Base-by-base conservation (phyloP, 805 yeast genomes). In the Candida golubevii region DNA sequence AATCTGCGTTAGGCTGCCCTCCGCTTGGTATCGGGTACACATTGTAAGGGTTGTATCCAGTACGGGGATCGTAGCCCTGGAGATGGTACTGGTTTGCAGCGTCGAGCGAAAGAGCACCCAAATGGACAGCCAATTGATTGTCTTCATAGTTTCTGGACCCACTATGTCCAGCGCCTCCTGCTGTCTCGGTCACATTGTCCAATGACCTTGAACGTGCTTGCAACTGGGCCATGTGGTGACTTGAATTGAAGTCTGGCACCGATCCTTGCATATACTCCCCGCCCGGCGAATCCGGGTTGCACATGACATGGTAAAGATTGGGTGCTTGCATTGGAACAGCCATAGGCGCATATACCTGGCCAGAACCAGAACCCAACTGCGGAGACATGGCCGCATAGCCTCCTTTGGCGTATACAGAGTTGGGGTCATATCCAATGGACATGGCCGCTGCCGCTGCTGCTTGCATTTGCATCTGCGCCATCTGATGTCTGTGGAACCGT, bases 341-440 rank as follows among this genome's bases (percentile, higher is more conserved):
- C 36, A 46, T 41, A 7, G 47, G 49, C 13, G 49, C 40, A 26
- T 35, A 48, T 6, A 44, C 45, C 23, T 35, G 51, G 2, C 33
- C 33, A 11, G 30, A 34, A 1, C 37, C 39, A n/a, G 36, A 8
- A 10, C 18, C 18, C 27, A 15, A 10, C 7, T 11, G 31, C 32
- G 32, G 32, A 29, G 11, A 29, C 32, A 12, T 10, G 27, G 15
- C 26, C 9, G 26, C 18, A 11, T 9, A 9, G 27, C 12, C 12
- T n/a, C 29, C 37, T 10, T 8, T 9, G 23, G 36, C 38, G 42
- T 58, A 58, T 13, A 66, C 65, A 35, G 62, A 47, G n/a, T 61
- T 60, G 4, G 71, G 69, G 45, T 67, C 72, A 51, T 67, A 50
- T 2, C 72, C 72, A 65, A 69, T 64, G 4, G 32, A 12, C 32